Evolutionary conservation across 495 filamentous ascomycete species (phyloP), one percentile per base, ranked within the genome.

Genomic region (Xylaria sp.): DNA sequence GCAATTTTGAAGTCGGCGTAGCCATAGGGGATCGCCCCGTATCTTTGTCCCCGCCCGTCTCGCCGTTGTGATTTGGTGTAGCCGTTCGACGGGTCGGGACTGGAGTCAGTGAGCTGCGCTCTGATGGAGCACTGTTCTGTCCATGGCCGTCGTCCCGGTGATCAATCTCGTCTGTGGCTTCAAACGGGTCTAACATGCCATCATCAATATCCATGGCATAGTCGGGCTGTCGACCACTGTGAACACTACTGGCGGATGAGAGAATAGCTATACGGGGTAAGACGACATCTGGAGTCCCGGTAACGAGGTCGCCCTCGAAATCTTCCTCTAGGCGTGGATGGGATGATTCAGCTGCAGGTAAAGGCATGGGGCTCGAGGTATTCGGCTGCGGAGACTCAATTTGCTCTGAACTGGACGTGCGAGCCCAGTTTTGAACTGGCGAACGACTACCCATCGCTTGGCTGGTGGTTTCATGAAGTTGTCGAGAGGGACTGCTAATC

Each of bases 151-250:
- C 15, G 52, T 31, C 15, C 8, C 17, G 43, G 9, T 35, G 43
- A 8, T 61, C 61, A 2, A 68, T 67, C 19, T 76, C 76, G 9
- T 79, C 76, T 24, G 53, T 73, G 0, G 53, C 57, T 21, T 71
- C 75, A 12, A 77, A 71, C 0, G 74, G 76, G 26, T 79, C 79
- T 9, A 29, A 31, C 6, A 53, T 11, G 11, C 61, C n/a, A 31
- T 24, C 31, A 3, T 59, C 44, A 55, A 26, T 21, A 33, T 31
- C 44, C 57, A 80, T 77, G 31, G 74, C 73, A 5, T 76, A 77
- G 44, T 82, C 80, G 1, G 77, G 77, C 61, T 85, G 83, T 55
- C 81, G 79, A 31, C 79, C 83, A 70, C 82, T 80, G 37, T 58
- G 75, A 33, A 77, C 59, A 67, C 83, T 84, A 50, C 74, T 74